These are phyloP conservation scores for Rhazya stricta DNA, from an alignment of 257 asterid genomes.

Conservation along the genomic window DNA sequence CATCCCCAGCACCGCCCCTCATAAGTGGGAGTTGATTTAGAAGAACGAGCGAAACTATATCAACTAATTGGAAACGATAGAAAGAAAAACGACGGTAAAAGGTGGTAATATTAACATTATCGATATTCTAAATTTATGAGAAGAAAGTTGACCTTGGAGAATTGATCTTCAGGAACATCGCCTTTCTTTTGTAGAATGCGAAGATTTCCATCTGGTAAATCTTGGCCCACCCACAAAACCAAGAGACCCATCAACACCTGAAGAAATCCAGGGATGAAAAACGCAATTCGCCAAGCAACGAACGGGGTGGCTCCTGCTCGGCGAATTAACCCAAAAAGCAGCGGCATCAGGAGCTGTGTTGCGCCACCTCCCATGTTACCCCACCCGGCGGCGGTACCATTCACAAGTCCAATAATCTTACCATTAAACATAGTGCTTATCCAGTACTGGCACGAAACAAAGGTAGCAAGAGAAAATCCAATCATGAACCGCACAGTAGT, in stretches of 20 bases:
- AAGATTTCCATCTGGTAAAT: slow-evolving; percentile 57
- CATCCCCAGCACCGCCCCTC: too few relatives aligned
- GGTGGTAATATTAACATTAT: too few relatives aligned
- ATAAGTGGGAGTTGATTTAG: too few relatives aligned
- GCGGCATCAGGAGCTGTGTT: slow-evolving; percentile 58
- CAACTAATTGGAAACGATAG: too few relatives aligned
- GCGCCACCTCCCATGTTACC: slow-evolving; percentile 69
- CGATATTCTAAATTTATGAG: not conserved
- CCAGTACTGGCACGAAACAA: slow-evolving; percentile 61
- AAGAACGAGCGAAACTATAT: too few relatives aligned
- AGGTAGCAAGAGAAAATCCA: slow-evolving; percentile 60
- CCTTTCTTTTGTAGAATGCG: slow-evolving; percentile 37
- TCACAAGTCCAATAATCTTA: slow-evolving; percentile 46
- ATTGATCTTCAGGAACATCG: slow-evolving; percentile 34
- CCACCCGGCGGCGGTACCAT: slow-evolving; percentile 63
- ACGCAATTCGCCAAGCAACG: slow-evolving; percentile 56
- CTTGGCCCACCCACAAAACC: slow-evolving; percentile 50
- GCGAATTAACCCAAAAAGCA: slow-evolving; percentile 36
- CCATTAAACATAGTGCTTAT: slow-evolving; percentile 56
- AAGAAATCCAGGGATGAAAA: slow-evolving; percentile 47
- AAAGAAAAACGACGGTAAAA: too few relatives aligned
- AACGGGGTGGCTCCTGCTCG: slow-evolving; percentile 43
- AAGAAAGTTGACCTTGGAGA: slow-evolving; percentile 28
- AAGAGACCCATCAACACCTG: slow-evolving; percentile 46
- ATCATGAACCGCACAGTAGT: slow-evolving; percentile 47